Percentiles rank a stretch among this genome's conserved stretches.
Evolutionary conservation across 1,284 basidiomycete species (phyloP).

Genomic region (Ustilago hordei): DNA sequence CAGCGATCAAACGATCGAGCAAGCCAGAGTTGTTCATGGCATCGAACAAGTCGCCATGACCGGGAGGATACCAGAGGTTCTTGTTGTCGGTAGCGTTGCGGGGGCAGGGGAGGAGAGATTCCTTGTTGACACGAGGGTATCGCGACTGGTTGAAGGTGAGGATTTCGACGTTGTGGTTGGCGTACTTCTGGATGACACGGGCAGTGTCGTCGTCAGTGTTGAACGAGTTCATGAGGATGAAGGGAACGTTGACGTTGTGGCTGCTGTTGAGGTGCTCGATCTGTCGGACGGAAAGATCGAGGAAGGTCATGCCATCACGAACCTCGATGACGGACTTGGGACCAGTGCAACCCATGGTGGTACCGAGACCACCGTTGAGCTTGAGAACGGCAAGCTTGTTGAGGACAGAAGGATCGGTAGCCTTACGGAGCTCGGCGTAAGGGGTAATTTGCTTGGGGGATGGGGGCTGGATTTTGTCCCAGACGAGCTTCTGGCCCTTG

Average conservation of each 20-base stretch:
- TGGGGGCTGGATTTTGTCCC: constrained; percentile 97
- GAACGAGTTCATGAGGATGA: constrained; percentile 99
- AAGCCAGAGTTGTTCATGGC: constrained; percentile 94
- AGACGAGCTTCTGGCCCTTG: constrained; percentile 92
- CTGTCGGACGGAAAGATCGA: constrained; percentile 95
- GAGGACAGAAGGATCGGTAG: constrained; percentile 64
- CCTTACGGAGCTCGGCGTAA: constrained; percentile 78
- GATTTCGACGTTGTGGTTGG: constrained; percentile 76
- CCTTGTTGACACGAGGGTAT: constrained; percentile 97
- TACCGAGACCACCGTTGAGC: constrained; percentile 98
- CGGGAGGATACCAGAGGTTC: constrained; percentile 92
- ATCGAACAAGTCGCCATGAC: constrained; percentile 97
- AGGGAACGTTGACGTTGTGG: constrained; percentile 84
- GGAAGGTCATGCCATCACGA: constrained; percentile 95
- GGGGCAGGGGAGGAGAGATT: constrained; percentile 90
- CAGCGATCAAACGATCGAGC: constrained; percentile 90
- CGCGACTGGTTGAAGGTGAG: constrained; percentile 93
- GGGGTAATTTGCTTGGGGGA: constrained; percentile 90
- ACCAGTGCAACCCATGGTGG: constrained; percentile 90
- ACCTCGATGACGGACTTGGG: constrained; percentile 72
- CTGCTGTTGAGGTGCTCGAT: constrained; percentile 83
- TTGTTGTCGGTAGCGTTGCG: constrained; percentile 89
- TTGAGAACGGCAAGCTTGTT: constrained; percentile 91
- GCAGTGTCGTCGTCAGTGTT: constrained; percentile 79
- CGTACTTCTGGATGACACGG: constrained; percentile 97